Conservation (phyloP, 106 monocot genomes). For the Apostasia shenzhenica region DNA sequence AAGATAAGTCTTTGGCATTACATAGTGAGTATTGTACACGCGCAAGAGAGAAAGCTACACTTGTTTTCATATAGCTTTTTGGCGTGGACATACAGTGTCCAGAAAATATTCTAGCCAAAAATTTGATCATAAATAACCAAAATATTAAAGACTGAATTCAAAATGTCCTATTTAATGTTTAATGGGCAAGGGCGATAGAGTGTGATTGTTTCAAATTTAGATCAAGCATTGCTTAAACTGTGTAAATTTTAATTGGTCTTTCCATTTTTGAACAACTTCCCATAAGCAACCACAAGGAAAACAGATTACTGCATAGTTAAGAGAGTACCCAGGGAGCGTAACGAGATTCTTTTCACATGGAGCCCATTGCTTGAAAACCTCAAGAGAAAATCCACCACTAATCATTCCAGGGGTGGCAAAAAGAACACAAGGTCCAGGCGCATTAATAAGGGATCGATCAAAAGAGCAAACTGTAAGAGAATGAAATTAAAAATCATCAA, state of each 20-base stretch:
- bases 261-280: neutral
- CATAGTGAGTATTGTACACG: no score
- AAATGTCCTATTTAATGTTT: no score
- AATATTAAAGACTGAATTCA: no score
- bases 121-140: no score
- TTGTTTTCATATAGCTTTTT: no score
- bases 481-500: constrained; percentile 17
- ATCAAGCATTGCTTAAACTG: no score
- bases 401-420: constrained; percentile 99
- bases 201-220: no score
- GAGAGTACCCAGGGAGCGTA: constrained; percentile 71
- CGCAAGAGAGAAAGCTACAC: no score
- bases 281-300: neutral
- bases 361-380: constrained; percentile 98
- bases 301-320: constrained; percentile 2
- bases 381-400: constrained; percentile 96
- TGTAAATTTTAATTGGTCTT: neutral
- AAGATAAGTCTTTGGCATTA: no score
- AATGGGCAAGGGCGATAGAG: no score
- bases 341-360: constrained; percentile 89
- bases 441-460: constrained; percentile 71
- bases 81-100: no score
- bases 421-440: constrained; percentile 88
- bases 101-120: no score
- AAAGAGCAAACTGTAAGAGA: constrained; percentile 50